Base-by-base conservation (phyloP, 2,329 filamentous ascomycete species). In the Fusarium sp. region DNA sequence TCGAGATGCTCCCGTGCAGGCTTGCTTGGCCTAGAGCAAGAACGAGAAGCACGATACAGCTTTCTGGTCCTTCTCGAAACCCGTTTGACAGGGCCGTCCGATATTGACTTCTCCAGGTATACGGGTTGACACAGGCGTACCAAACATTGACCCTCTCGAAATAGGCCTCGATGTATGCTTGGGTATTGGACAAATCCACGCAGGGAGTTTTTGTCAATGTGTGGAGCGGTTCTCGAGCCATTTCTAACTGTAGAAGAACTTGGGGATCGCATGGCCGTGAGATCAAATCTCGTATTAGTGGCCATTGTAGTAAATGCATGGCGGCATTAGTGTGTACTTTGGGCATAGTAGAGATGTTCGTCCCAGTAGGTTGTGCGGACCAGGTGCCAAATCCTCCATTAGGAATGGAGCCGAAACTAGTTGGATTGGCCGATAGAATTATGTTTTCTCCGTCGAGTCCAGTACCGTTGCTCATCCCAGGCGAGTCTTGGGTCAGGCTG, bases 41-140 rank as follows among this genome's bases (percentile, higher is more conserved):
- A 1, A 95, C 91, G 9, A 95, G 80, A 35, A 94, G 79, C 13
- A 93, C 91, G 61, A 94, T 89, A 68, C 91, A 95, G 71, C 90
- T 93, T 70, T 94, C 91, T 0, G 90, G 87, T 1, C 91, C 91
- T 66, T 92, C 88, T 33, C 88, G 84, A 66, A 94, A 93, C 1
- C 89, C 88, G 64, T 89, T 89, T 3, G 89, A 89, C 7, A 93
- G 81, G 0, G 91, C 91, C 5, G 84, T 89, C 25, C 88, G 85
- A 71, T 93, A 93, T 71, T 92, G 88, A 57, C 82, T 86, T 37
- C 84, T 82, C 91, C 91, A 95, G 2, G 87, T 90, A 73, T 91
- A 91, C 1, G 91, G 91, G 71, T 93, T 93, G 31, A 95, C 90
- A 67, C 90, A 92, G 9, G 91, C 91, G 69, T 94, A 94, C 89